Evolutionary conservation across 2,329 filamentous ascomycete genomes (phyloP), one percentile per base, ranked within the genome.

Genomic region (Tolypocladium ophioglossoides): DNA sequence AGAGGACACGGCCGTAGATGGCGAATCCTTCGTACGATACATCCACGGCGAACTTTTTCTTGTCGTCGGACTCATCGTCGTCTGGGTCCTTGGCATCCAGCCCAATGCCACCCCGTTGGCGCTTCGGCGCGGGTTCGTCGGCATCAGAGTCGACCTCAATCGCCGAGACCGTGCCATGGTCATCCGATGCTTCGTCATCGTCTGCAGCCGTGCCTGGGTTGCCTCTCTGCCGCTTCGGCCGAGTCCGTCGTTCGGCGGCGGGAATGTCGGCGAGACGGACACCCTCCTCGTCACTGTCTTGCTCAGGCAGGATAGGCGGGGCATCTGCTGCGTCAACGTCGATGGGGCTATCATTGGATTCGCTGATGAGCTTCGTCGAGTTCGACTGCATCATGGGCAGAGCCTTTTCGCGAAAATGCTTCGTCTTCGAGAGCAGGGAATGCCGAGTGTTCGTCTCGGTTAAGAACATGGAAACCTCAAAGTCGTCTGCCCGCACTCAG

Each of bases 1-100:
- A 97, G 30, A 99, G 76, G 49, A 96, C 90, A 61, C 90, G 87
- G 12, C 94, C 91, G 72, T 96, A 95, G 65, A 99, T 96, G 63
- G 87, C 89, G 72, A 97, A 97, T 10, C 94, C 92, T 64, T 97
- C 91, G 71, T 97, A 99, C 16, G 84, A 85, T 30, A 92, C 94
- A 57, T 87, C 85, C 74, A 96, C 82, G 22, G 80, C 82, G 62
- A 95, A 73, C 69, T 96, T 97, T 75, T 99, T 96, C 73, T 96
- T 95, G 64, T 95, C 87, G 55, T 87, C 84, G 11, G 68, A 67
- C 20, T 66, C 67, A 32, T 52, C 54, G 20, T 66, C 71, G 27
- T 64, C 66, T 10, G 53, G 9, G 16, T 47, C 27, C 27, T 30
- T 16, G 24, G 44, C 16, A 22, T 24, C 39, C 20, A 41, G 59